These are phyloP conservation scores for Colletotrichum plurivorum DNA, from an alignment of 2,329 filamentous ascomycete species.

Conservation along the genomic window DNA sequence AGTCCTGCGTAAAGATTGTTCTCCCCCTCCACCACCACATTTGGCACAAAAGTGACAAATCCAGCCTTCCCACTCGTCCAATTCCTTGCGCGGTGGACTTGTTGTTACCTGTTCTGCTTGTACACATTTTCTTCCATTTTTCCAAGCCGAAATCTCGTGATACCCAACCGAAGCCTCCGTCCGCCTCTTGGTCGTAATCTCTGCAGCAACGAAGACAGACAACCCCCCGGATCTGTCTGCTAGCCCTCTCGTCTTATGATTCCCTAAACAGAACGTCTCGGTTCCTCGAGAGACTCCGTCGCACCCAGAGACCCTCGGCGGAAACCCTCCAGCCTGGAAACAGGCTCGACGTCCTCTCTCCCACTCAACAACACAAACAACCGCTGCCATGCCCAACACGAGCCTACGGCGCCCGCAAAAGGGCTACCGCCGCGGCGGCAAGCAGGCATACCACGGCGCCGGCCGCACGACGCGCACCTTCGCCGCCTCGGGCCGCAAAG, in stretches of 20 bases:
- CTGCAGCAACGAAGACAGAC: neutral
- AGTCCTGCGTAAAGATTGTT: slow-evolving; percentile 26
- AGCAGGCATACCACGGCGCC: slow-evolving; percentile 77
- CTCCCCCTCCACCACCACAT: neutral
- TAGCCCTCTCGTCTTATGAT: slow-evolving; percentile 8
- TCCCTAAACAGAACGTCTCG: neutral
- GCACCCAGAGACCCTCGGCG: slow-evolving; percentile 22
- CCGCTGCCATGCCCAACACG: slow-evolving; percentile 70
- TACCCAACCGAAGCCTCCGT: slow-evolving; percentile 26
- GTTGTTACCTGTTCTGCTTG: slow-evolving; percentile 11
- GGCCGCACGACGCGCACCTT: slow-evolving; percentile 80
- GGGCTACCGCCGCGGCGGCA: slow-evolving; percentile 78
- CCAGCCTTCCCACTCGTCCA: slow-evolving; percentile 35
- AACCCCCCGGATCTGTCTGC: neutral
- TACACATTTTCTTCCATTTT: slow-evolving; percentile 15
- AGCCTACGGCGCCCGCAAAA: slow-evolving; percentile 73
- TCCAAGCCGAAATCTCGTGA: slow-evolving; percentile 18
- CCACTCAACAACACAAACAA: slow-evolving; percentile 20
- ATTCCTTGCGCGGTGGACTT: slow-evolving; percentile 22
- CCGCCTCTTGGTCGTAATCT: neutral
- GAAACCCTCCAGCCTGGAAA: slow-evolving; percentile 14
- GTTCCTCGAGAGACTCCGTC: slow-evolving; percentile 17
- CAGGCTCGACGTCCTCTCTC: neutral
- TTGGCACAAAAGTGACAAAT: slow-evolving; percentile 30
- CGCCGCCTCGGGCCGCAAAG: slow-evolving; percentile 81